Base-by-base conservation (phyloP, 148 eudicot species). In the Rhododendron molle region DNA sequence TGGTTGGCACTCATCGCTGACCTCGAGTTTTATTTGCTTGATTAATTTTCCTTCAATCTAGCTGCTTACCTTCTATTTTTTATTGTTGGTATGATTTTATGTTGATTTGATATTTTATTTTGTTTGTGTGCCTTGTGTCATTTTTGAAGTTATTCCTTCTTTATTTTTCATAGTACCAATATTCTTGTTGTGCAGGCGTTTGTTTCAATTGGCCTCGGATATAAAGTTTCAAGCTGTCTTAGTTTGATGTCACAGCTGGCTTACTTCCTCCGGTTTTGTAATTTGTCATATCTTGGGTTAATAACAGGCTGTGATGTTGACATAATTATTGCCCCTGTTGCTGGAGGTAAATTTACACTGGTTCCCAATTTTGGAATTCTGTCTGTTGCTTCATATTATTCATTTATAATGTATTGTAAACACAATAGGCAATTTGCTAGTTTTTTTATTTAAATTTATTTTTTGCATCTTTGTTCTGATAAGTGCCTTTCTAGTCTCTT, bases 281-380 rank as follows among this genome's bases (percentile, higher is more conserved):
- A 90, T 78, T 85, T 97, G 84, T 90, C 94, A 76, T 94, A 93
- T 89, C 83, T 87, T 78, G 91, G 92, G 86, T 88, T 97, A 88
- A 72, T 94, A 67, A 89, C 94, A 73, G 95, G 96, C 32, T 86
- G 43, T 88, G 95, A 90, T 83, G 88, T 93, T 81, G 94, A 95
- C 86, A 86, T 52, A 44, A 60, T 90, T 46, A 80, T 83, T n/a
- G 83, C 71, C 81, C 89, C 85, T 87, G 82, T 89, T 84, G 49
- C 82, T 52, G 88, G 82, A 86, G 96, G 97, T 95, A 88, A 84
- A 86, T 86, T 77, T 78, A 76, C 77, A 46, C 6, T 71, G 44
- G 81, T 86, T 60, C 16, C 60, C 20, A 80, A 69, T 23, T 73
- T 69, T 83, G 74, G 15, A 5, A 32, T 32, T 26, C 15, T 10